Evolutionary conservation across 2,329 filamentous ascomycete species (phyloP), one percentile per base, ranked within the genome.

Genomic region (Fusarium buxicola): DNA sequence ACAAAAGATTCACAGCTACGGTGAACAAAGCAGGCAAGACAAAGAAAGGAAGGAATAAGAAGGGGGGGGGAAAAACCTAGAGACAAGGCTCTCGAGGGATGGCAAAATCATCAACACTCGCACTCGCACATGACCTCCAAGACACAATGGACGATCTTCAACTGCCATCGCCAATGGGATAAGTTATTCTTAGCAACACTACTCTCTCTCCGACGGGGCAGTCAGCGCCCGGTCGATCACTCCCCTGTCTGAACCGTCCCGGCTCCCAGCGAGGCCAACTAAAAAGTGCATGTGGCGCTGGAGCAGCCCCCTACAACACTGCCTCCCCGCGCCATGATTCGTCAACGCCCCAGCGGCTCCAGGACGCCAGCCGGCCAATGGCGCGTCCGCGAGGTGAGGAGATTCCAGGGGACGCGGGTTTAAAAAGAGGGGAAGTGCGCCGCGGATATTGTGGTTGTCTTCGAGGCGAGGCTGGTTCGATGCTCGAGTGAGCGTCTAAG

Each of bases 151-250:
- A 28, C 16, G 46, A 15, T 36, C 43, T 47, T 24, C 18, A 32
- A 24, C 13, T 30, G 25, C 36, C 28, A 30, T 34, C 31, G 36
- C 57, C 54, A 60, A 44, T 46, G 39, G 34, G 54, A 38, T 12
- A 38, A n/a, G 60, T 61, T 65, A 65, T 65, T 65, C 62, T 65
- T 65, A 65, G 62, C 57, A 65, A 50, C 58, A 32, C 16, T n/a
- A 46, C 24, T 58, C 16, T 39, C n/a, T 46, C 51, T 28, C 12
- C 27, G 30, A 58, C 43, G 59, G 59, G 53, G 38, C 27, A 21
- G 30, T 15, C 50, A 49, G 45, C 60, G 49, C 49, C 60, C 34
- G 46, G 60, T 39, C 61, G 61, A 65, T 65, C 61, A 24, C 40
- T 61, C 55, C 60, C 58, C 58, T 62, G 58, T 58, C n/a, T n/a